Percentiles rank a stretch among this genome's conserved stretches.
Conservation (phyloP, 768 basidiomycete species). For the Leccinum truebloodii region DNA sequence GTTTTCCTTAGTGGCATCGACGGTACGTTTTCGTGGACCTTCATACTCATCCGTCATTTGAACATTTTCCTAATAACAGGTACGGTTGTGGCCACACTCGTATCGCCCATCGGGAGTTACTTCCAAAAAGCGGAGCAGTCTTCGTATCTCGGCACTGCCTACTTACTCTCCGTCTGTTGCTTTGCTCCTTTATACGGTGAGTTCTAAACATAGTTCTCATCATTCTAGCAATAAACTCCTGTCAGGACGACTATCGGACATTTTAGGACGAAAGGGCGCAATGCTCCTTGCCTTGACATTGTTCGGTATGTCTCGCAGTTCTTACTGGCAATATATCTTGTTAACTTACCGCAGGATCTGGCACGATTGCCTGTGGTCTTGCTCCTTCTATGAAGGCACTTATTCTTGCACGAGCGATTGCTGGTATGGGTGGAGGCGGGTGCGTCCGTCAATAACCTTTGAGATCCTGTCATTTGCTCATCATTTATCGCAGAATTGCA, state of each 20-base stretch:
- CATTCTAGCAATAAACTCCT: background rate
- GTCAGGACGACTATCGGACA: background rate
- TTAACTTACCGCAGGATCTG: background rate
- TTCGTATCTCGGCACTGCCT: background rate
- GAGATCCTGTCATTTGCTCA: background rate
- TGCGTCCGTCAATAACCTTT: background rate
- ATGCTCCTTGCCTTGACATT: background rate
- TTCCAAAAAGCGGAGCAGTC: constrained; percentile 39
- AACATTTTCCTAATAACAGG: constrained; percentile 42
- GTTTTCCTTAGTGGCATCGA: background rate
- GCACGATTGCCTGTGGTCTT: background rate
- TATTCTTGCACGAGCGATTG: background rate
- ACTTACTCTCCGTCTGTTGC: background rate
- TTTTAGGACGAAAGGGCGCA: background rate
- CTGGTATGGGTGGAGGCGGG: background rate
- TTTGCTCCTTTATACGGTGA: background rate
- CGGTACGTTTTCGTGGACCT: background rate
- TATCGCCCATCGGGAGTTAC: constrained; percentile 19
- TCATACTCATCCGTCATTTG: background rate
- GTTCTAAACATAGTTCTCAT: background rate
- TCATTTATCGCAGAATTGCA: background rate
- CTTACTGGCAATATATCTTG: background rate
- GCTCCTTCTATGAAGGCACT: background rate
- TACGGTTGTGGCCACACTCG: background rate
- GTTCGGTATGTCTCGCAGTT: background rate